These are phyloP conservation scores for Entomophthora muscae DNA, from an alignment of 371 early-diverging fungal genomes.

Conservation along the genomic window DNA sequence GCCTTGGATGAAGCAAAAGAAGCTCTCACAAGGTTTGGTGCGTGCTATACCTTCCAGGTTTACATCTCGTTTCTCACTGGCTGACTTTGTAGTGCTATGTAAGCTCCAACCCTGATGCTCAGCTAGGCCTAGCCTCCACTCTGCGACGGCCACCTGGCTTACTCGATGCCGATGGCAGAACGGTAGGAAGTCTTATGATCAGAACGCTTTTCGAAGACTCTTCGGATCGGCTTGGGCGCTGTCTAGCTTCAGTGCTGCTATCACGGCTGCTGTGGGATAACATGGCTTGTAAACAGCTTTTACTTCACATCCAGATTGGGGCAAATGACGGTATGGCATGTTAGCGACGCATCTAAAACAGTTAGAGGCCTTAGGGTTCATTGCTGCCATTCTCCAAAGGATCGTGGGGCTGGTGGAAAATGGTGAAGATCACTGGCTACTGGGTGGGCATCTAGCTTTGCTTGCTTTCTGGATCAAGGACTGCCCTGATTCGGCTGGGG, in stretches of 20 bases:
- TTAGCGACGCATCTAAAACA: conserved; percentile 11
- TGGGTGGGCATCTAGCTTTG: conserved; percentile 37
- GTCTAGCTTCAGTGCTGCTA: conserved; percentile 75
- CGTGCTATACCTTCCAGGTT: neutral
- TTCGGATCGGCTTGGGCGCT: conserved; percentile 13
- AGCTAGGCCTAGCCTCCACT: conserved; percentile 69
- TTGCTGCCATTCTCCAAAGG: neutral
- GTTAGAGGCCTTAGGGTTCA: conserved; percentile 26
- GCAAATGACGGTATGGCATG: conserved; percentile 35
- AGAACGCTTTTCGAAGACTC: neutral
- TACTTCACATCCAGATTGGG: conserved; percentile 48
- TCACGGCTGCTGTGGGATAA: conserved; percentile 59
- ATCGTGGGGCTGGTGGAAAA: neutral
- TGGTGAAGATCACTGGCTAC: neutral
- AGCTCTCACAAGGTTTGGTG: neutral
- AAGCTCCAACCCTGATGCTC: conserved; percentile 61
- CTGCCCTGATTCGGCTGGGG: conserved; percentile 51
- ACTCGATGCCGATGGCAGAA: neutral
- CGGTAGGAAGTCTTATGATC: conserved; percentile 1
- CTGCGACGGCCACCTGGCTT: conserved; percentile 58
- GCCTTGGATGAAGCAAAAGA: neutral
- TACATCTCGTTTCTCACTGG: neutral
- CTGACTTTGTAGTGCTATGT: conserved; percentile 23
- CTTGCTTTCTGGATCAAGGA: conserved; percentile 68
- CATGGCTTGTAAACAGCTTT: conserved; percentile 49